These are phyloP conservation scores for Globisporangium heterothallicum DNA, from an alignment of 352 stramenopile species.

Conservation along the genomic window DNA sequence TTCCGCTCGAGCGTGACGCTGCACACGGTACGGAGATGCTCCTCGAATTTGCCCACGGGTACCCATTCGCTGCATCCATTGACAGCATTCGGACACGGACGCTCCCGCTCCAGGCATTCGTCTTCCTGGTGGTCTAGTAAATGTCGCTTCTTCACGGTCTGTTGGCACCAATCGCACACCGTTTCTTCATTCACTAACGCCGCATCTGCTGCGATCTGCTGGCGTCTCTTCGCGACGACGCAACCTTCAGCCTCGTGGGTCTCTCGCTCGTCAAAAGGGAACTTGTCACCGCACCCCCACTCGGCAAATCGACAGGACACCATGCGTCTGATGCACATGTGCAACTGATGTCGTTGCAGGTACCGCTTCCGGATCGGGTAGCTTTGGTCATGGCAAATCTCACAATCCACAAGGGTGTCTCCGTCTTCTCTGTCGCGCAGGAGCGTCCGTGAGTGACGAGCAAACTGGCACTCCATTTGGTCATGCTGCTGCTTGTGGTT, in stretches of 20 bases:
- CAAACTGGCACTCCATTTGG: slow-evolving; percentile 25
- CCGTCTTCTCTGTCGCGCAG: slow-evolving; percentile 34
- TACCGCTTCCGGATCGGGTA: slow-evolving; percentile 26
- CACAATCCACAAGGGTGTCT: slow-evolving; percentile 31
- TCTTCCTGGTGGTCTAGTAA: slow-evolving; percentile 77
- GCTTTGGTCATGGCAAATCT: slow-evolving; percentile 29
- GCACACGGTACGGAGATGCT: slow-evolving; percentile 43
- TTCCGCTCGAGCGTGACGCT: slow-evolving; percentile 49
- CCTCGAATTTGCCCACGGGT: slow-evolving; percentile 45
- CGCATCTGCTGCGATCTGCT: slow-evolving; percentile 33
- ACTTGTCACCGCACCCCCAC: slow-evolving; percentile 38
- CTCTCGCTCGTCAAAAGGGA: slow-evolving; percentile 30
- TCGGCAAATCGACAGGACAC: slow-evolving; percentile 43
- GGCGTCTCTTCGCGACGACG: slow-evolving; percentile 33
- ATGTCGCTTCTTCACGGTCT: slow-evolving; percentile 55
- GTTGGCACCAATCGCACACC: slow-evolving; percentile 61
- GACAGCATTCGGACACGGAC: slow-evolving; percentile 51
- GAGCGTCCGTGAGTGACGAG: slow-evolving; percentile 29
- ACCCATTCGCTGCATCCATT: slow-evolving; percentile 70
- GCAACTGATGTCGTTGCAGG: slow-evolving; percentile 37
- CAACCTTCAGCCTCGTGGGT: slow-evolving; percentile 38
- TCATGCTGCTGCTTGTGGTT: slow-evolving; percentile 32
- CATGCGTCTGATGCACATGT: slow-evolving; percentile 39
- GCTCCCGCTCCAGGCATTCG: slow-evolving; percentile 59
- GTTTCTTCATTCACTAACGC: slow-evolving; percentile 45